A percentile compares a stretch with the other conserved stretches of the same genome.
Conservation (phyloP, 2,329 filamentous ascomycete species). For the Seiridium unicorne region DNA sequence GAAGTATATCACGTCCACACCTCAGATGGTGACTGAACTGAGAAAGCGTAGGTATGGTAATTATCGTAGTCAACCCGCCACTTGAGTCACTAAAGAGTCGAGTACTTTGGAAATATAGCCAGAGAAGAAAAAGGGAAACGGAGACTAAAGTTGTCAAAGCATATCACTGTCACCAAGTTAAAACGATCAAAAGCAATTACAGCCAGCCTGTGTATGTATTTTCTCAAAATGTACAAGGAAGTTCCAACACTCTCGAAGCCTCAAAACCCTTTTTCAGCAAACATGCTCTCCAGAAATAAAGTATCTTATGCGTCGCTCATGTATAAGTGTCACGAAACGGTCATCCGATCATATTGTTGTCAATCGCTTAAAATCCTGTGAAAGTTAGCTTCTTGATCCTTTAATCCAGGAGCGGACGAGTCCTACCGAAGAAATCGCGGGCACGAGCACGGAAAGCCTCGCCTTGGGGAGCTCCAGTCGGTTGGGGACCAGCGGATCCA, state of each 20-base stretch:
- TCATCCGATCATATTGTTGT: not conserved
- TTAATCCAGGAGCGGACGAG: not conserved
- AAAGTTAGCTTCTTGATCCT: not conserved
- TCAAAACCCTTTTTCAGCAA: not conserved
- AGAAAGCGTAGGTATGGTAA: too few species aligned
- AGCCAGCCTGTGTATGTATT: constrained; percentile 1
- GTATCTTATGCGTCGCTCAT: not conserved
- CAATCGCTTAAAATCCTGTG: not conserved
- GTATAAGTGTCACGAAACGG: not conserved
- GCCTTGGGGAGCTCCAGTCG: not conserved
- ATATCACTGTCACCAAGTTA: not conserved
- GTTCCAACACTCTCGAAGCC: not conserved
- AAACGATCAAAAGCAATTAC: not conserved
- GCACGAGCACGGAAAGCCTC: not conserved
- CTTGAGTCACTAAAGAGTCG: too few species aligned
- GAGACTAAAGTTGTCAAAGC: not conserved
- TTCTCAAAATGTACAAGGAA: constrained; percentile 1
- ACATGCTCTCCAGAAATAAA: not conserved
- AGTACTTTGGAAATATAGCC: too few species aligned
- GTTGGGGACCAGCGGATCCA: constrained; percentile 5
- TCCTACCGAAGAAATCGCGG: not conserved
- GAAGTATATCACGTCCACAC: too few species aligned
- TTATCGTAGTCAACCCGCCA: too few species aligned
- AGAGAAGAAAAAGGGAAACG: too few species aligned
- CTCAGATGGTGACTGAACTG: too few species aligned